Evolutionary conservation across 73 alveolate species (phyloP).

Genomic region (Paramecium sexaurelia): DNA sequence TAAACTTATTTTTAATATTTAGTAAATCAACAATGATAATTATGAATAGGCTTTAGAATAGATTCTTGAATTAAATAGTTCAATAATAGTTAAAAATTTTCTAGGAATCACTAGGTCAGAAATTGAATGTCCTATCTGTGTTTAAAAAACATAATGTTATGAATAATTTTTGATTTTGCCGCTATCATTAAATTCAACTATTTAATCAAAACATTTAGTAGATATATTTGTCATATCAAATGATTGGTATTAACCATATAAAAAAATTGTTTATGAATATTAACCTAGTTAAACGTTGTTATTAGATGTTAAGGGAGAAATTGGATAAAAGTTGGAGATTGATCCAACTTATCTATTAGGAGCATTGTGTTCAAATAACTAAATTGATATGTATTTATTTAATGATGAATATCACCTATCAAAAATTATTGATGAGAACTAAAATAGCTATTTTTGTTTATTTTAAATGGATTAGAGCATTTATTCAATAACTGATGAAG

Average conservation of each 20-base stretch:
- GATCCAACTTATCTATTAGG: not conserved
- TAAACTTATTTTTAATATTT: not conserved
- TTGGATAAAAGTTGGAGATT: constrained; percentile 1
- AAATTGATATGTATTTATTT: not conserved
- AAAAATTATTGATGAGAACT: not conserved
- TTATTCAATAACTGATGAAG: constrained; percentile 33
- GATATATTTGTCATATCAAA: constrained; percentile 1
- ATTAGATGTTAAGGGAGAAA: constrained; percentile 21
- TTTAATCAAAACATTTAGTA: not conserved
- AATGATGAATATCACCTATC: constrained; percentile 17
- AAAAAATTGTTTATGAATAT: not conserved
- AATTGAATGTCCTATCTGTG: constrained; percentile 60
- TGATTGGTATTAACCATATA: constrained; percentile 25
- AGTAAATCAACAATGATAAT: not conserved
- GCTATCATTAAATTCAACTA: not conserved
- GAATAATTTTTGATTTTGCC: constrained; percentile 58
- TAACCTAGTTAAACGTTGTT: not conserved
- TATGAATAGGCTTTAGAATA: not conserved
- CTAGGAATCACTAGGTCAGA: constrained; percentile 49
- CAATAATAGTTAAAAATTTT: not conserved
- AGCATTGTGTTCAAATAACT: not conserved
- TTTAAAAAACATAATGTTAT: not conserved
- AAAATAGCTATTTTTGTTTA: not conserved
- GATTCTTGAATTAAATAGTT: not conserved
- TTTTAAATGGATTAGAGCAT: not conserved